These are phyloP conservation scores for Ascodesmis nigricans DNA, from an alignment of 495 filamentous ascomycete genomes.

Conservation along the genomic window DNA sequence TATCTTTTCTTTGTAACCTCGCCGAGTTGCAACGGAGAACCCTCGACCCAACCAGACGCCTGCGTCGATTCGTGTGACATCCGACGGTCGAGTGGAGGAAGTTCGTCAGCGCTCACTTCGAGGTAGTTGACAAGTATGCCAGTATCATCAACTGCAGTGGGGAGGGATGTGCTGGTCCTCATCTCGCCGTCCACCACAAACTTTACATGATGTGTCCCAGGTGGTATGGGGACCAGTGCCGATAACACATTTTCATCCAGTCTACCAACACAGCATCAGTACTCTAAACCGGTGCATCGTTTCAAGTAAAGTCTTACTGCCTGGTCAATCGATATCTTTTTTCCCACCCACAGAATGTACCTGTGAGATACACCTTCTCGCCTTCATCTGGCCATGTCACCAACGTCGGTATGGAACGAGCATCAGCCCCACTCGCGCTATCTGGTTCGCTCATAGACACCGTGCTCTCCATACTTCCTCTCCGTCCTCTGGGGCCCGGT, in stretches of 20 bases:
- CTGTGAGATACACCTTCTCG: slow-evolving; percentile 74
- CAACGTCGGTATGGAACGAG: slow-evolving; percentile 48
- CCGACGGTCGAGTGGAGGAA: slow-evolving; percentile 29
- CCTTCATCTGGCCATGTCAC: slow-evolving; percentile 63
- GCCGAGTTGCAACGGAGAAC: slow-evolving; percentile 11
- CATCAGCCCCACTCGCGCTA: slow-evolving; percentile 45
- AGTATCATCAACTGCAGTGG: slow-evolving; percentile 88
- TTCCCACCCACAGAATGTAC: slow-evolving; percentile 90
- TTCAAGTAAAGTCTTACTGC: slow-evolving; percentile 32
- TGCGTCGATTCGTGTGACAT: slow-evolving; percentile 26
- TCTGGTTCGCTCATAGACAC: slow-evolving; percentile 58
- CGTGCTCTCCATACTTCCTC: slow-evolving; percentile 26
- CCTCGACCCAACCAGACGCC: slow-evolving; percentile 11
- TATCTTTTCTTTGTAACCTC: slow-evolving; percentile 33
- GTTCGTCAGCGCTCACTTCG: slow-evolving; percentile 65
- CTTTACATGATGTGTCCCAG: slow-evolving; percentile 88
- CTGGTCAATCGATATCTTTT: slow-evolving; percentile 67
- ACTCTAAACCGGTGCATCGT: background rate
- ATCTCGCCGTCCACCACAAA: slow-evolving; percentile 90
- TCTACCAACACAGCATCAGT: slow-evolving; percentile 3
- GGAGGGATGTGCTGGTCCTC: slow-evolving; percentile 62
- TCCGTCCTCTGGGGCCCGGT: too few species aligned
- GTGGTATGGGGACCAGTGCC: slow-evolving; percentile 55
- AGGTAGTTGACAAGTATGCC: slow-evolving; percentile 96
- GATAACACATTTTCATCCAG: slow-evolving; percentile 31